Evolutionary conservation across 2,329 filamentous ascomycete species (phyloP), one percentile per base, ranked within the genome.

Genomic region (Clonostachys sp.): DNA sequence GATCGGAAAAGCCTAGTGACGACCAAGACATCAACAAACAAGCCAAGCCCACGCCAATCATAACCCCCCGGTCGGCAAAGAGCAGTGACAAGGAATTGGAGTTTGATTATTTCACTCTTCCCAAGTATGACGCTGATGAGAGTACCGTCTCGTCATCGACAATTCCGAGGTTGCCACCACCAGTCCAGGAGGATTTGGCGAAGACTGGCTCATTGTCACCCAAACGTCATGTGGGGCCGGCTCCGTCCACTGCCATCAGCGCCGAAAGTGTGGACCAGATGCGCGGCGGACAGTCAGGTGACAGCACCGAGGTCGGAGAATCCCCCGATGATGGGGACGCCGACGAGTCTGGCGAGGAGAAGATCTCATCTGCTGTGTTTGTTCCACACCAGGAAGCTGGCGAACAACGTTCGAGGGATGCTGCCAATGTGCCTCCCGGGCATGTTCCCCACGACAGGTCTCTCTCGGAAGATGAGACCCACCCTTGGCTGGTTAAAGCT

Each of bases 301-400:
- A 64, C 51, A 68, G 62, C 49, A 64, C 63, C 44, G 70, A 68
- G 36, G 56, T 53, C 51, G 61, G 66, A 44, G 67, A 70, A 45
- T 63, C 61, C 42, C 61, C 63, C 44, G 72, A 75, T 51, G 57
- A 62, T 39, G 52, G 51, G 16, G 75, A 80, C 42, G 73, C 69
- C 16, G 78, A 82, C 39, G 78, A 81, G 48, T 91, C 87, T 13
- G 86, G 88, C 49, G 84, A 88, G 61, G 89, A 94, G 63, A 89
- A 92, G 64, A 91, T 94, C 52, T 90, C 87, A n/a, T 92, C 87
- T 34, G 89, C 89, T 20, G 76, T 91, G 39, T 94, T 94, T 61
- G 75, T 91, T 43, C 89, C 89, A 40, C 89, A 92, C 69, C 83
- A 89, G 57, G 77, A 75, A 41, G 65, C 74, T 39, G 73, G 58